These are phyloP conservation scores for Colletotrichum agaves DNA, from an alignment of 2,329 filamentous ascomycete genomes.

Conservation along the genomic window DNA sequence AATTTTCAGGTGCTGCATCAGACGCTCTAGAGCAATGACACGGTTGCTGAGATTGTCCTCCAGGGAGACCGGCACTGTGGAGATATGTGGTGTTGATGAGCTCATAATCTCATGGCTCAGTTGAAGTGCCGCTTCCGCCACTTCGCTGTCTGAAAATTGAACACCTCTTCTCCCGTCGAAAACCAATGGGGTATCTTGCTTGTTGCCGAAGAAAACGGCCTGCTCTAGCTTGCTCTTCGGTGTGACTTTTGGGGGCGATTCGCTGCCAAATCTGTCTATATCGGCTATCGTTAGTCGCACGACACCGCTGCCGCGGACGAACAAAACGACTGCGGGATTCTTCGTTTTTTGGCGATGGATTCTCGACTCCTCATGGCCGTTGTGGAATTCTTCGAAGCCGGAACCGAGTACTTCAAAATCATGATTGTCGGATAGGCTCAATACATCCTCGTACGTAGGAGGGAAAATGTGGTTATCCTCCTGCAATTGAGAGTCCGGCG, in stretches of 20 bases:
- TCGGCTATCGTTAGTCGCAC: slow-evolving; percentile 69
- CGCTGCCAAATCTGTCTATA: slow-evolving; percentile 68
- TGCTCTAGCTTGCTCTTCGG: slow-evolving; percentile 93
- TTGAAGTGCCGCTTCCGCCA: slow-evolving; percentile 79
- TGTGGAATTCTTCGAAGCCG: slow-evolving; percentile 68
- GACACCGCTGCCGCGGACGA: slow-evolving; percentile 71
- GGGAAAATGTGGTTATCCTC: slow-evolving; percentile 71
- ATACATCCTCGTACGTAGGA: slow-evolving; percentile 83
- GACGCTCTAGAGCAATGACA: slow-evolving; percentile 76
- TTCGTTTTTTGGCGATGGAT: slow-evolving; percentile 66
- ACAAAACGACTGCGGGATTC: slow-evolving; percentile 69
- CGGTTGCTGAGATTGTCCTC: slow-evolving; percentile 83
- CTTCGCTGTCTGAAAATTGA: slow-evolving; percentile 74
- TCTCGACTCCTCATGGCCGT: slow-evolving; percentile 57
- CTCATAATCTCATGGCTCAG: slow-evolving; percentile 85
- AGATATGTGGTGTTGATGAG: slow-evolving; percentile 80
- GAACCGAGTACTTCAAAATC: slow-evolving; percentile 72
- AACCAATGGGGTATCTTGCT: slow-evolving; percentile 86
- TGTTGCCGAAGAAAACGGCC: slow-evolving; percentile 89
- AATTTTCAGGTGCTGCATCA: slow-evolving; percentile 77
- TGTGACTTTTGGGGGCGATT: slow-evolving; percentile 71
- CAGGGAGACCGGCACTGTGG: slow-evolving; percentile 77
- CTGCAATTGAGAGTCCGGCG: slow-evolving; percentile 80
- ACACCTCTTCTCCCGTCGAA: slow-evolving; percentile 76
- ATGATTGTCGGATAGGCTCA: slow-evolving; percentile 78